Evolutionary conservation across 2,329 filamentous ascomycete genomes (phyloP).

Genomic region (Tolypocladium ovalisporum): DNA sequence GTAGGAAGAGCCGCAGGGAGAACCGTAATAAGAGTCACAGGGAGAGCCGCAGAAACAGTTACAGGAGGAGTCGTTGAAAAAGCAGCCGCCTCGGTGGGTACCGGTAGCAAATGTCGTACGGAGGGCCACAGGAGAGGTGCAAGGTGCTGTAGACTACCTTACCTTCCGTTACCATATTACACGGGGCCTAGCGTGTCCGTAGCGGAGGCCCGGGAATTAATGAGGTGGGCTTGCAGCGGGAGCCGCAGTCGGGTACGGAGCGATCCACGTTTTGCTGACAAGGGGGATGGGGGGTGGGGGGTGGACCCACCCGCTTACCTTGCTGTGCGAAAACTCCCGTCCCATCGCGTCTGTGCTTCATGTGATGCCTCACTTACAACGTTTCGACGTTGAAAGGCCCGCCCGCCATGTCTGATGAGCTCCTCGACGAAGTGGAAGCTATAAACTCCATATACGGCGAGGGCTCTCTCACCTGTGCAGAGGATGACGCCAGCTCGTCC

Average conservation of each 20-base stretch:
- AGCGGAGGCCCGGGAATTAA: no score
- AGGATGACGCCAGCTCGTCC: slow-evolving; percentile 14
- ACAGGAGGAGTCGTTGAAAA: no score
- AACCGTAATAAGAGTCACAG: no score
- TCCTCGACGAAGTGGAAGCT: slow-evolving; percentile 65
- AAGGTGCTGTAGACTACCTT: no score
- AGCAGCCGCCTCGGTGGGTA: background rate
- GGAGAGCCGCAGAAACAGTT: no score
- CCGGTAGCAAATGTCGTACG: background rate
- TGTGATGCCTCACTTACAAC: background rate
- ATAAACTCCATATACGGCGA: slow-evolving; percentile 78
- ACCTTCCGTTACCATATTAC: no score
- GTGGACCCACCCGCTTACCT: background rate
- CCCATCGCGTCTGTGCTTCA: background rate
- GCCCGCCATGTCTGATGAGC: slow-evolving; percentile 40
- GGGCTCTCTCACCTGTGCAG: slow-evolving; percentile 41
- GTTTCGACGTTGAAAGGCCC: background rate
- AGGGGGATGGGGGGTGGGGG: no score
- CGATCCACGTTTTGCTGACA: no score
- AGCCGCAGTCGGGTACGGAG: no score
- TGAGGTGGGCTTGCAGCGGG: no score
- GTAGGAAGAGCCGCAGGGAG: no score
- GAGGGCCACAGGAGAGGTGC: background rate
- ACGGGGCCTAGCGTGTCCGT: background rate
- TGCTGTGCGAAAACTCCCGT: background rate